Base-by-base conservation (phyloP, 75 land plant genomes). In the Cryptomeria japonica region DNA sequence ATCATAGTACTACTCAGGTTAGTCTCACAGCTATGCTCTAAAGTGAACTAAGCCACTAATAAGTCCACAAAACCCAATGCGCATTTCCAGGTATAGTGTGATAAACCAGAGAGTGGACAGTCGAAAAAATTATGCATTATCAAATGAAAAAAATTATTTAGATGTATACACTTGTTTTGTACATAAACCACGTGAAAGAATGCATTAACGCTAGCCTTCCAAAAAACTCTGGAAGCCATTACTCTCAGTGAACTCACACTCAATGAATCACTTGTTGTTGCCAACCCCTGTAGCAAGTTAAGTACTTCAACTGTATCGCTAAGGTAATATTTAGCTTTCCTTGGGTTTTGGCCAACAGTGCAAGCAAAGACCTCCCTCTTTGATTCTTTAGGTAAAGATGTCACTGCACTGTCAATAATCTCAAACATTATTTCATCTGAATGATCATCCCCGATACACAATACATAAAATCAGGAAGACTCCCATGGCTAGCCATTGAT, bases 371-470 rank as follows among this genome's bases (percentile, higher is more conserved):
- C 86, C 70, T 90, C 90, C 14, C 90, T 87, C 41, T 55, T 80
- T 55, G 83, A 28, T 44, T 92, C 77, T 16, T 90, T 83, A 6
- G 92, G 80, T 10, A 86, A 84, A 31, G 78, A 39, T 25, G 46
- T 44, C 34, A 86, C 41, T 12, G 90, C 84, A 78, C 61, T 42
- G 34, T 80, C 79, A 56, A 93, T 89, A 68, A 91, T 88, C 75
- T 93, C 92, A 89, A 92, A 93, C 94, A 93, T 92, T 88, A 90
- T 92, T 88, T 93, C 94, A 89, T 93, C 94, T 1, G 94, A 93
- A 83, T 91, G 90, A 79, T 94, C 95, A 89, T 92, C 95, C 14
- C 94, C 95, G 51, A 92, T 89, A 75, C 95, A 94, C 90, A 94
- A 82, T 18, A n/a, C n/a, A 94, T 87, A 87, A 94, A 94, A 82